Evolutionary conservation across 768 basidiomycete genomes (phyloP), one percentile per base, ranked within the genome.

Genomic region (Xerocomellus chrysenteron): DNA sequence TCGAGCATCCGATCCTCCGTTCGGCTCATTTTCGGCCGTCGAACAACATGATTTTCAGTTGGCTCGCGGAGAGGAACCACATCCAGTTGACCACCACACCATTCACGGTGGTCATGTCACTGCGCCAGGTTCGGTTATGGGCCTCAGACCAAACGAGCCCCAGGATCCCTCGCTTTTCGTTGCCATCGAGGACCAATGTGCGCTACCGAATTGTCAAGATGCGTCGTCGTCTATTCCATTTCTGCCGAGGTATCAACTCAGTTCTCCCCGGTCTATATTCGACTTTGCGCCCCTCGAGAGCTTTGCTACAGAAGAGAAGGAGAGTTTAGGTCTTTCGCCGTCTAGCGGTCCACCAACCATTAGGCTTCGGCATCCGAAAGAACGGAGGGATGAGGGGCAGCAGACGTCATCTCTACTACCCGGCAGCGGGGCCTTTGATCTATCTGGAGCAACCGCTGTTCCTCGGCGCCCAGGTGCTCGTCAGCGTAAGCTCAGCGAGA

Each of bases 401-500:
- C 47, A 30, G 47, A 44, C 45, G 35, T 47, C 55, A 21, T 47
- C 63, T 17, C 14, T 44, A 6, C 17, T 39, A 4, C 7, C 48
- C 33, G 54, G 48, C 10, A 47, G 19, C 10, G 50, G 58, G 37
- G 36, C 50, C 19, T 58, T 53, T 24, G 60, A 68, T 28, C 7
- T 55, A 30, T 12, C 65, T 35, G 56, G 39, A 59, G 62, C 58
- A 4, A 19, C 53, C 9, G 17, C 53, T 33, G 32, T 52, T 30
- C 58, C 65, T 42, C 61, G 51, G 17, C 64, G 65, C 43, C 58
- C 52, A 54, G 72, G 65, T 61, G 72, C 83, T 4, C 86, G 92
- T 41, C 88, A 91, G 57, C 88, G 96, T 46, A 96, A 94, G 65
- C 79, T 96, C 54, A 94, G 90, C 61, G 88, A 93, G 68, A 91